These are phyloP conservation scores for Aureoboletus auriporus DNA, from an alignment of 768 basidiomycete species.

Conservation along the genomic window DNA sequence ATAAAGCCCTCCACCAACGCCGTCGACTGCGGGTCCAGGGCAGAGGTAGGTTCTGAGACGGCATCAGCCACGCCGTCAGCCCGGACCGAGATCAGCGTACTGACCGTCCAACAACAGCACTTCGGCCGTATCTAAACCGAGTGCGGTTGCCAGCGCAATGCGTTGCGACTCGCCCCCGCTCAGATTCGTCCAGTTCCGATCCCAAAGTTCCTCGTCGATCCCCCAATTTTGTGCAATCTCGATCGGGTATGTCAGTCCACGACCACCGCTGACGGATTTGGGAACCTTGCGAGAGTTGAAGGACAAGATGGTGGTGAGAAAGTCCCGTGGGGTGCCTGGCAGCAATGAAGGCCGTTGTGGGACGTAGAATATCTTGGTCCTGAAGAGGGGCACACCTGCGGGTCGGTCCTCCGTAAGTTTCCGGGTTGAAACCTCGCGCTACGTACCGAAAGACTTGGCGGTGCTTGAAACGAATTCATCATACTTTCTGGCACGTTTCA, in stretches of 20 bases:
- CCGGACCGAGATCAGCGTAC: slow-evolving; percentile 15
- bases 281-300: slow-evolving; percentile 43
- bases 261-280: slow-evolving; percentile 20
- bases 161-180: slow-evolving; percentile 88
- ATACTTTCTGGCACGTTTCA: not conserved
- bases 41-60: slow-evolving; percentile 79
- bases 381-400: slow-evolving; percentile 70
- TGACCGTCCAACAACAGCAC: slow-evolving; percentile 76
- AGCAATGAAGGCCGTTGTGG: slow-evolving; percentile 88
- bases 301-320: slow-evolving; percentile 52
- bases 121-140: slow-evolving; percentile 73
- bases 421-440: not conserved
- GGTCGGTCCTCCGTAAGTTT: not conserved
- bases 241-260: slow-evolving; percentile 37
- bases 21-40: slow-evolving; percentile 70
- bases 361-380: slow-evolving; percentile 79
- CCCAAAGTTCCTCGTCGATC: slow-evolving; percentile 67
- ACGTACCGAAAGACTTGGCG: slow-evolving; percentile 46
- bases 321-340: slow-evolving; percentile 73
- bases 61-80: not conserved
- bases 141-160: slow-evolving; percentile 70
- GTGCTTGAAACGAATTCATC: slow-evolving; percentile 32
- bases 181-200: slow-evolving; percentile 71
- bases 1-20: slow-evolving; percentile 63
- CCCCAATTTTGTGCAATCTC: slow-evolving; percentile 64